Conservation (phyloP, 1,284 basidiomycete species). For the Clitocybe nebularis region DNA sequence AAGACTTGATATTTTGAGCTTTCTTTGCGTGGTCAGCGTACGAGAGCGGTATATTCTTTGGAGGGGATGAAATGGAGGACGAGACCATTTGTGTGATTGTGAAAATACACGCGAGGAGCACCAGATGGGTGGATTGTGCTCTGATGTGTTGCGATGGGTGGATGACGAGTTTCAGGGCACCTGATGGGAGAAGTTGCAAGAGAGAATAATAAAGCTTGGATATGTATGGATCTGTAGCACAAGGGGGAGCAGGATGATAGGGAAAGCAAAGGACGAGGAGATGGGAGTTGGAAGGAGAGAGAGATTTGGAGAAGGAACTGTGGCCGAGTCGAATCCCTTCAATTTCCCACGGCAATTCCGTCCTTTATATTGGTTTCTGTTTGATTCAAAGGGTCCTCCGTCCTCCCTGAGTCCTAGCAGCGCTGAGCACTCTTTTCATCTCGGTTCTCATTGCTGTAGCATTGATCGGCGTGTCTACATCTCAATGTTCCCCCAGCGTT, state of each 20-base stretch:
- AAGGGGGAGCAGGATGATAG: background rate
- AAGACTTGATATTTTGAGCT: constrained; percentile 25
- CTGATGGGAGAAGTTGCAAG: no score
- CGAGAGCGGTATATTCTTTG: constrained; percentile 33
- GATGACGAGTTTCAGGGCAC: no score
- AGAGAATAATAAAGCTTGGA: no score
- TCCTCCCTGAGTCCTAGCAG: background rate
- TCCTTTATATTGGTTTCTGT: background rate
- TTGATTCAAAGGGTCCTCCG: constrained; percentile 1
- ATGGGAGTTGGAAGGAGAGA: background rate
- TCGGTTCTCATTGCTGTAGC: no score
- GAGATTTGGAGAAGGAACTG: background rate
- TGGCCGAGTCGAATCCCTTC: background rate
- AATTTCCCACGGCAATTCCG: background rate
- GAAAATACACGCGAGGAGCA: constrained; percentile 9
- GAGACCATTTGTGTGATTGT: constrained; percentile 18
- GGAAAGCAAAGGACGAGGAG: background rate
- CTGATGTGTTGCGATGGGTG: constrained; percentile 6
- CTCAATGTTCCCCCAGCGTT: no score
- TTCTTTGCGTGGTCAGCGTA: constrained; percentile 62
- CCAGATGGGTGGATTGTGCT: constrained; percentile 9
- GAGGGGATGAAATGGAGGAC: constrained; percentile 16
- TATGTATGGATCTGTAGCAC: background rate
- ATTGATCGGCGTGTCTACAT: no score
- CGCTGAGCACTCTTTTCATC: no score